A percentile compares a stretch with the other conserved stretches of the same genome.
phyloP scores from a whole-genome alignment of 306 rosid genomes.

The Clitoria ternatea region DNA sequence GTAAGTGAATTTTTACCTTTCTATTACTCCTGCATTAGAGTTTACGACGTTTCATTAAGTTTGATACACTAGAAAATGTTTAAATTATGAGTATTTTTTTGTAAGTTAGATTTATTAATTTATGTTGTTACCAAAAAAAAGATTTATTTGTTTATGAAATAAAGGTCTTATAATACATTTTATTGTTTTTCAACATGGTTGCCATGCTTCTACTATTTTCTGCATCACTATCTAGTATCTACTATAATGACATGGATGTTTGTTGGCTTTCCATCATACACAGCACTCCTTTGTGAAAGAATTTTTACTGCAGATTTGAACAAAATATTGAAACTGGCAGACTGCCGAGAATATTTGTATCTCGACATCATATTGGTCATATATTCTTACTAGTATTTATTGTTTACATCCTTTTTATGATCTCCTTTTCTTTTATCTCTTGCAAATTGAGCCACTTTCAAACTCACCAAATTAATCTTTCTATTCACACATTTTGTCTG shows the following conservation, averaged over 20 bases:
- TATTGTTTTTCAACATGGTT: neutral
- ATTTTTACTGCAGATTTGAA: conserved; percentile 2
- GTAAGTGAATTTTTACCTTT: neutral
- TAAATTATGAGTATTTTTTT: neutral
- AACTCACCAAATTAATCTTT: neutral
- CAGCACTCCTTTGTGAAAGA: neutral
- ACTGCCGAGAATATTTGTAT: neutral
- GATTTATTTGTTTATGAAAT: neutral
- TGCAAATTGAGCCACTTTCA: neutral
- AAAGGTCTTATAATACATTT: neutral
- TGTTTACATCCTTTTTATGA: neutral
- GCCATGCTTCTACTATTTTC: neutral
- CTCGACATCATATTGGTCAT: neutral
- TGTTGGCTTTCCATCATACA: neutral
- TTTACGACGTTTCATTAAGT: neutral
- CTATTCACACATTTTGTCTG: conserved; percentile 7
- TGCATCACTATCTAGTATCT: neutral
- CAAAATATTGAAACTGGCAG: neutral
- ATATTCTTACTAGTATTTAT: neutral
- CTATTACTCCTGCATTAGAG: neutral
- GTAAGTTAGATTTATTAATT: neutral
- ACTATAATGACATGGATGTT: neutral
- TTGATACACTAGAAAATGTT: neutral
- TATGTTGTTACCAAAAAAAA: no score
- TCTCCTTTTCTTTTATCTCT: neutral